Percentiles rank a stretch among this genome's conserved stretches.
phyloP scores from a whole-genome alignment of 1,284 basidiomycete species.

The Ganoderma meredithae region DNA sequence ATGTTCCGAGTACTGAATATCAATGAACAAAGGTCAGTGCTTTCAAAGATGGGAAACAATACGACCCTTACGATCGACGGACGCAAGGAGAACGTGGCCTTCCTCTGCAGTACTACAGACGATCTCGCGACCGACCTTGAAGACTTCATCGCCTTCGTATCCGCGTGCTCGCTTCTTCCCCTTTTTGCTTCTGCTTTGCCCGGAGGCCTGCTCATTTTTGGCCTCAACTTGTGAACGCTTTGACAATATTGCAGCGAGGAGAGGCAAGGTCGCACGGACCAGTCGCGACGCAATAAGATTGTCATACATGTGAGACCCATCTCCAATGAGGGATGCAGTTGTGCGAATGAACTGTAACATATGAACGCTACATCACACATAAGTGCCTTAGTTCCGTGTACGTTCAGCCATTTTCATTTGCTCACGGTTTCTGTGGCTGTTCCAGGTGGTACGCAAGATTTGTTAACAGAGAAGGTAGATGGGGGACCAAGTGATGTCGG shows the following conservation, averaged over 20 bases:
- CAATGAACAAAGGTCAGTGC: conserved; percentile 7
- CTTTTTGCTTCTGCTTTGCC: conserved; percentile 53
- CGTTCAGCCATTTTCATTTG: conserved; percentile 14
- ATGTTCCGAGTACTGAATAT: conserved; percentile 37
- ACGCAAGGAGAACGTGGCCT: conserved; percentile 58
- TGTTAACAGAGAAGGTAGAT: conserved; percentile 55
- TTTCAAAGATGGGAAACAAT: background rate
- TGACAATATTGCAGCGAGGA: conserved; percentile 57
- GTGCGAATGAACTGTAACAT: conserved; percentile 50
- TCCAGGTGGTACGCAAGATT: conserved; percentile 69
- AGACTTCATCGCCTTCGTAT: conserved; percentile 82
- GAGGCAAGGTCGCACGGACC: conserved; percentile 59
- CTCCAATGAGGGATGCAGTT: conserved; percentile 51
- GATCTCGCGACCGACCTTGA: conserved; percentile 60
- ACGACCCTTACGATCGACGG: conserved; percentile 65
- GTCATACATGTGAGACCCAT: conserved; percentile 57
- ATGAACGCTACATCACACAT: conserved; percentile 9
- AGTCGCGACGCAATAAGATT: conserved; percentile 60
- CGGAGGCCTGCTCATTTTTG: conserved; percentile 33
- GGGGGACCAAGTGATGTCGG: conserved; percentile 58
- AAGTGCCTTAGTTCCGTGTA: background rate
- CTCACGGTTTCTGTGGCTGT: conserved; percentile 57
- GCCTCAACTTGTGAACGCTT: conserved; percentile 43
- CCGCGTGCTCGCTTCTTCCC: conserved; percentile 80
- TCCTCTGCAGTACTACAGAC: conserved; percentile 59